Base-by-base conservation (phyloP, 2,329 filamentous ascomycete genomes). In the Pestalotiopsis sp. region DNA sequence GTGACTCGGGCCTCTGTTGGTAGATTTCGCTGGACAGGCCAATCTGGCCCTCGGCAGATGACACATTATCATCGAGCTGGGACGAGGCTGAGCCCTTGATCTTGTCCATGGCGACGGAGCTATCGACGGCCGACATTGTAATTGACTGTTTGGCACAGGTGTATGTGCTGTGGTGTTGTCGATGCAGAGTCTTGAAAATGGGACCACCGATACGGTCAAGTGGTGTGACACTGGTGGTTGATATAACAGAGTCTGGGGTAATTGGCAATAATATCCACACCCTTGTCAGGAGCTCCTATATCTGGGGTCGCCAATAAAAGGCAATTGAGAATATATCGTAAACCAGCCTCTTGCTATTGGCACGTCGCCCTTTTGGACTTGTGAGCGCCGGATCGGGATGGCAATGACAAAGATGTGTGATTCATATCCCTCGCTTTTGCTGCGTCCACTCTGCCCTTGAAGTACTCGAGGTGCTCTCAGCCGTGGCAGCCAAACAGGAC, bases 1-100 rank as follows among this genome's bases (percentile, higher is more conserved):
- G 60, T 61, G 68, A 73, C 38, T 73, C 73, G 0, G 73, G 73
- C n/a, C n/a, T 58, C n/a, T 39, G 31, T 57, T 36, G 13, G 49
- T 45, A 45, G 23, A 17, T 5, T 31, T 39, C 23, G 57, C 57
- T 59, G 23, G 57, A 59, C 7, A 59, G 2, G 36, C 58, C 17
- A 27, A 41, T 36, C 49, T 63, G 23, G 58, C 57, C 57, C 27
- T 59, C 57, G 13, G 27, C 57, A 13, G 57, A 17, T 6, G 41
- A 57, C 2, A 58, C 58, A 31, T 67, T 60, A 17, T 67, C 66
- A 23, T 59, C 57, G 27, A 59, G 9, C 57, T 27, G 23, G 23
- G 57, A 59, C 45, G 45, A 52, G 57, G 57, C 23, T 25, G 23
- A 36, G 2, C 27, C 57, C 13, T 59, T 59, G 57, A 59, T 23